These are phyloP conservation scores for Aspergillus sparsus DNA, from an alignment of 495 filamentous ascomycete genomes.

Conservation along the genomic window DNA sequence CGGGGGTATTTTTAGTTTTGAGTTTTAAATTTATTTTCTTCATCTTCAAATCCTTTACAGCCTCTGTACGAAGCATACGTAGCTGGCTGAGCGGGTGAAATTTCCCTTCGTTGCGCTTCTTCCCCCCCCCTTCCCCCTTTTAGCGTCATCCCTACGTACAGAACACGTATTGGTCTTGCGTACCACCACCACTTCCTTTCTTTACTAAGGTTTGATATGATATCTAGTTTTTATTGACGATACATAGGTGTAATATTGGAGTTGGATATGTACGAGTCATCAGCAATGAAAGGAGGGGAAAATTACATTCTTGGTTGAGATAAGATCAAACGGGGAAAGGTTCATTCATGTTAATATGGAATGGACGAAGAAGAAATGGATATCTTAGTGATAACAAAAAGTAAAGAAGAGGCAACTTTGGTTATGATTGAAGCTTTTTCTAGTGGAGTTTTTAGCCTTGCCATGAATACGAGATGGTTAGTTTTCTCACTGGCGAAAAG, in stretches of 20 bases:
- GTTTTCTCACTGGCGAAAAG: neutral
- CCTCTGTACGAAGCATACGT: too few species aligned
- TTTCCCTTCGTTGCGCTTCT: neutral
- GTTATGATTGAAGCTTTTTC: too few species aligned
- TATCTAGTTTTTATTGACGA: neutral
- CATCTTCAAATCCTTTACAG: too few species aligned
- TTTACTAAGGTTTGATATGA: neutral
- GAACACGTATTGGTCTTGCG: slow-evolving; percentile 1
- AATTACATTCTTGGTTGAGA: neutral
- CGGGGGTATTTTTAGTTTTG: too few species aligned
- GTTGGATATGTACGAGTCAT: neutral
- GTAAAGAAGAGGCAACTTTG: too few species aligned
- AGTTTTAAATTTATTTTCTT: too few species aligned
- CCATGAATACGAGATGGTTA: neutral
- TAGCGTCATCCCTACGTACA: neutral
- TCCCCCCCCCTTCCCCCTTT: neutral
- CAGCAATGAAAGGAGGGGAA: neutral
- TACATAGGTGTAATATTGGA: too few species aligned
- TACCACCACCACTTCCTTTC: neutral
- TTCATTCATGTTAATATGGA: too few species aligned
- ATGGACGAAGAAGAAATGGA: too few species aligned
- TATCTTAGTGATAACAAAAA: too few species aligned
- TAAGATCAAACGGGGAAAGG: too few species aligned
- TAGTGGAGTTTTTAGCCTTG: neutral
- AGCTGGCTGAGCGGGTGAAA: too few species aligned